Conservation (phyloP, 768 basidiomycete species). For the Collybiopsis luxurians region DNA sequence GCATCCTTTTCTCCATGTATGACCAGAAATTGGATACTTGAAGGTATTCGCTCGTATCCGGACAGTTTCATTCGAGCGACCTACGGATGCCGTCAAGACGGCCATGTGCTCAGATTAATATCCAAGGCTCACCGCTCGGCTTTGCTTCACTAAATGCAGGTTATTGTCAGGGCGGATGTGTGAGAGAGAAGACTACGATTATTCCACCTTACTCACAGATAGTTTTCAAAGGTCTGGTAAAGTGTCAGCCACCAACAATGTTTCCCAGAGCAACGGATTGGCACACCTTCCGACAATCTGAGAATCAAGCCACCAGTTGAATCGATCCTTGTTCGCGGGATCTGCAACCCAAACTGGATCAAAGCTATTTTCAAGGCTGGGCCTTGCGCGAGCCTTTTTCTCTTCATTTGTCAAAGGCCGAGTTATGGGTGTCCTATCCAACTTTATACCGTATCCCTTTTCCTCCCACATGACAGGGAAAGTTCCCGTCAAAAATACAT, state of each 20-base stretch:
- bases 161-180: neutral
- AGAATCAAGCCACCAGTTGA: constrained; percentile 15
- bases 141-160: constrained; percentile 26
- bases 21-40: constrained; percentile 30
- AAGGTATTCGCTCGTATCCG: constrained; percentile 29
- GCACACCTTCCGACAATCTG: constrained; percentile 18
- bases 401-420: constrained; percentile 23
- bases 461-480: constrained; percentile 16
- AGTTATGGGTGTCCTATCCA: constrained; percentile 14
- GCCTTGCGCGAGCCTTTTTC: constrained; percentile 27
- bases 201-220: constrained; percentile 1
- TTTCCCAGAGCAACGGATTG: neutral
- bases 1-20: constrained; percentile 40
- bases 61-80: constrained; percentile 22
- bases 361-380: constrained; percentile 26
- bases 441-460: constrained; percentile 21
- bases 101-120: neutral
- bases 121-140: constrained; percentile 23
- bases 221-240: constrained; percentile 1
- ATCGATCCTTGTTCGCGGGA: constrained; percentile 20
- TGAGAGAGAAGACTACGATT: neutral
- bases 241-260: neutral
- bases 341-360: constrained; percentile 33
- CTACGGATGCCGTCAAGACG: neutral
- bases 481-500: constrained; percentile 38